These are phyloP conservation scores for Daldinia concentrica DNA, from an alignment of 495 filamentous ascomycete species.

Conservation along the genomic window DNA sequence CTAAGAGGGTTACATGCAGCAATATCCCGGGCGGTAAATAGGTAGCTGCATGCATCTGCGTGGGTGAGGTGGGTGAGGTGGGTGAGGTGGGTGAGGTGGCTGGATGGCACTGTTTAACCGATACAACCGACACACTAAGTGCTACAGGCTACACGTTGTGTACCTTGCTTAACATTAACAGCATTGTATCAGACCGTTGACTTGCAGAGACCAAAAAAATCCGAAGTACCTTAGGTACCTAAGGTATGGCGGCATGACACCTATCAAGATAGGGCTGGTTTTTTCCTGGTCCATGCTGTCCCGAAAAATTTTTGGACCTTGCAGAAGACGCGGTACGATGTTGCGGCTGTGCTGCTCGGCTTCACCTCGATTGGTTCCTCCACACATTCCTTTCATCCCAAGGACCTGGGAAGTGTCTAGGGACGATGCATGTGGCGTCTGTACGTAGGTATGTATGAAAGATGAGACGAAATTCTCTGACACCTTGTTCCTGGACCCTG, in stretches of 20 bases:
- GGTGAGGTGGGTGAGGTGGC: slow-evolving; percentile 24
- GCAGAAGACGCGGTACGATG: slow-evolving; percentile 17
- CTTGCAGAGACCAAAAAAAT: slow-evolving; percentile 25
- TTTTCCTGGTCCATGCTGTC: slow-evolving; percentile 28
- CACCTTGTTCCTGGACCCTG: neutral
- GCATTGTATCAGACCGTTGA: slow-evolving; percentile 35
- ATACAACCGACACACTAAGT: neutral
- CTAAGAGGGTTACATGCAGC: slow-evolving; percentile 32
- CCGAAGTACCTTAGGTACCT: too few relatives aligned
- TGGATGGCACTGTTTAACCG: slow-evolving; percentile 20
- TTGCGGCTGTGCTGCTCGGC: slow-evolving; percentile 45
- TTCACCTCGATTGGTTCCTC: slow-evolving; percentile 45
- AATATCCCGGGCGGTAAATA: slow-evolving; percentile 23
- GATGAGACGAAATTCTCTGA: slow-evolving; percentile 24
- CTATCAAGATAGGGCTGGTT: slow-evolving; percentile 43
- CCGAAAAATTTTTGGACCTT: slow-evolving; percentile 34
- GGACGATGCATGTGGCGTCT: slow-evolving; percentile 42
- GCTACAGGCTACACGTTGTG: too few relatives aligned
- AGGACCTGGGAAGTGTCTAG: slow-evolving; percentile 39
- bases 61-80: slow-evolving; percentile 21
- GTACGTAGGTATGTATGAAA: slow-evolving; percentile 16
- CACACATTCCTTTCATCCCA: slow-evolving; percentile 34
- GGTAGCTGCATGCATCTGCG: slow-evolving; percentile 6
- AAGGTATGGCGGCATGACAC: slow-evolving; percentile 24
- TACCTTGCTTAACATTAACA: neutral